These are phyloP conservation scores for Podaxis sp. DNA, from an alignment of 768 basidiomycete species.

Conservation along the genomic window DNA sequence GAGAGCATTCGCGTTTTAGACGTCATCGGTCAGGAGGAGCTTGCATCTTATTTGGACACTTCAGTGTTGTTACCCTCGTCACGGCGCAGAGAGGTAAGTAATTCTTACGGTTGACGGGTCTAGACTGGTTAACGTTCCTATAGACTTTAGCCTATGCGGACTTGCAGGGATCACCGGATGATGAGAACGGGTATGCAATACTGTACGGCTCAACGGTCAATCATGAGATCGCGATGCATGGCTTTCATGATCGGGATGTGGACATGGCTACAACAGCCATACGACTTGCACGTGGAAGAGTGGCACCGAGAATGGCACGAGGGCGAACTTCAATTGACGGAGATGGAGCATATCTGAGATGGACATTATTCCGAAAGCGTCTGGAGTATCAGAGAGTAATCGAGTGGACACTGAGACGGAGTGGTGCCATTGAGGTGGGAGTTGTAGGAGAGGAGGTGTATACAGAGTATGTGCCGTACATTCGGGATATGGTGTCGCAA, in stretches of 20 bases:
- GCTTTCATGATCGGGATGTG: slow-evolving; percentile 38
- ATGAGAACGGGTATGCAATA: slow-evolving; percentile 50
- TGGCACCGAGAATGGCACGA: slow-evolving; percentile 19
- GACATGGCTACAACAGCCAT: slow-evolving; percentile 45
- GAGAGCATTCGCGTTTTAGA: neutral
- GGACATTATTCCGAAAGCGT: slow-evolving; percentile 30
- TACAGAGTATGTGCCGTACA: slow-evolving; percentile 68
- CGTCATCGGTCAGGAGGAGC: slow-evolving; percentile 10
- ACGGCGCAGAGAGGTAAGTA: slow-evolving; percentile 1
- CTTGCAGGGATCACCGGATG: slow-evolving; percentile 39
- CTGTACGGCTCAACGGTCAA: slow-evolving; percentile 28
- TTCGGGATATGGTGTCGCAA: slow-evolving; percentile 60
- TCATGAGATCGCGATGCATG: slow-evolving; percentile 23
- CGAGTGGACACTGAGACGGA: slow-evolving; percentile 19
- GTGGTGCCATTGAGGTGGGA: neutral
- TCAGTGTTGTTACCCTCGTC: slow-evolving; percentile 1
- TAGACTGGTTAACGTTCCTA: slow-evolving; percentile 10
- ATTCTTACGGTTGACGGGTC: neutral
- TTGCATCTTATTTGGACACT: slow-evolving; percentile 18
- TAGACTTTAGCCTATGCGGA: slow-evolving; percentile 29
- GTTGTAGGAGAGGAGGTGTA: slow-evolving; percentile 25
- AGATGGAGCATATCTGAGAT: slow-evolving; percentile 16
- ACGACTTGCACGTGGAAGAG: slow-evolving; percentile 40
- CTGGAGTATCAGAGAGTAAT: slow-evolving; percentile 40
- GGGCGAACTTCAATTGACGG: slow-evolving; percentile 25